Conservation (phyloP, 2,329 filamentous ascomycete species). For the Xylariaceae sp. region DNA sequence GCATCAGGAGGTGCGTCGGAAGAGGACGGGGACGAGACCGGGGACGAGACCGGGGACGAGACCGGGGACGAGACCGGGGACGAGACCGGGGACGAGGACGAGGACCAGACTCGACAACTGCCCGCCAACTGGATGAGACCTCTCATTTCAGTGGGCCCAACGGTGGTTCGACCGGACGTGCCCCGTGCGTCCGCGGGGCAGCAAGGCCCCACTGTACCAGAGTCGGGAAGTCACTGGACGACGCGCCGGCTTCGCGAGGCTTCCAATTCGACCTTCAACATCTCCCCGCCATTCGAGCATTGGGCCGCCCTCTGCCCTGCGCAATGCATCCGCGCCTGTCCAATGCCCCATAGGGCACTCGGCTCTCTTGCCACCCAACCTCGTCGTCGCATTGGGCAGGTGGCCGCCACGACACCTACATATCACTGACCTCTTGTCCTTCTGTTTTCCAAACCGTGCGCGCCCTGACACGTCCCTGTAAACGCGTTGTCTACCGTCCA, state of each 20-base stretch:
- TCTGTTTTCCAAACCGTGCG: constrained; percentile 9
- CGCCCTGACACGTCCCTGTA: constrained; percentile 13
- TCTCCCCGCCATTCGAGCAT: constrained; percentile 18
- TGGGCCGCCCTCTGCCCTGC: constrained; percentile 4
- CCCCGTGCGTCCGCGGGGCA: no score
- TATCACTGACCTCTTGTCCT: constrained; percentile 20
- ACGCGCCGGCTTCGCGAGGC: constrained; percentile 9
- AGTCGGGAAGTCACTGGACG: no score
- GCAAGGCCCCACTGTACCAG: no score
- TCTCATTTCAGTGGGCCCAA: no score
- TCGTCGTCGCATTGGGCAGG: constrained; percentile 21
- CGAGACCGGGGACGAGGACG: no score
- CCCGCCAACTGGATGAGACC: no score
- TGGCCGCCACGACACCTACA: constrained; percentile 21
- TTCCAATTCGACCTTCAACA: constrained; percentile 8
- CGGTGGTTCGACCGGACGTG: no score
- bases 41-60: no score
- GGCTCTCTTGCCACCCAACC: constrained; percentile 22
- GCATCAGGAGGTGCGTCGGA: no score
- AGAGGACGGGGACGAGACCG: no score
- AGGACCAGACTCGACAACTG: no score
- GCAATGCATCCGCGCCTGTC: constrained; percentile 10
- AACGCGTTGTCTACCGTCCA: not conserved
- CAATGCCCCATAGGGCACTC: constrained; percentile 7
- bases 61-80: no score